Conservation (phyloP, 129 eudicot species). For the Scalesia atractyloides region DNA sequence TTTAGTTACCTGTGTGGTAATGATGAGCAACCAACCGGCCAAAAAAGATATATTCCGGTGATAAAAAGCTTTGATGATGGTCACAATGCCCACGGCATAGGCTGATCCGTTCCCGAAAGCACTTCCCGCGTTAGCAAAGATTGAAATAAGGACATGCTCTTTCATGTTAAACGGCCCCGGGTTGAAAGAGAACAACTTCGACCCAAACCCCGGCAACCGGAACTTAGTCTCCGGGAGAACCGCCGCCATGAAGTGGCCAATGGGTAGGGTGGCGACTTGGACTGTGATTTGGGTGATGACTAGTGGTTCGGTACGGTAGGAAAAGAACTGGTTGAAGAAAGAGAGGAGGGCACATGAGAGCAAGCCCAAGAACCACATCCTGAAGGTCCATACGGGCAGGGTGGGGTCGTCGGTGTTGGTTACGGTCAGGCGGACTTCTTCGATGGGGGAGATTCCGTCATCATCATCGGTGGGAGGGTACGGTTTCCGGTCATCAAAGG, state of each 20-base stretch:
- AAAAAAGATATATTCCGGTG: conserved; percentile 65
- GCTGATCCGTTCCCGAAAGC: conserved; percentile 90
- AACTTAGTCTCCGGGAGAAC: conserved; percentile 63
- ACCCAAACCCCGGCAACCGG: conserved; percentile 59
- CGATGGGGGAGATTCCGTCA: conserved; percentile 73
- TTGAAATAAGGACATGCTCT: conserved; percentile 85
- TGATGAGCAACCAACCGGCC: conserved; percentile 86
- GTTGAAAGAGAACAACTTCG: conserved; percentile 55
- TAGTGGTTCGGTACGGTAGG: conserved; percentile 82
- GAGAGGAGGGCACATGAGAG: conserved; percentile 76
- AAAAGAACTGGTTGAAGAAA: conserved; percentile 86
- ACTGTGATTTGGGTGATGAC: conserved; percentile 78
- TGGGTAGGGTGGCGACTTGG: conserved; percentile 76
- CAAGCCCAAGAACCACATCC: conserved; percentile 90
- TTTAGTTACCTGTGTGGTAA: conserved; percentile 73
- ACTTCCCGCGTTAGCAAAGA: conserved; percentile 94
- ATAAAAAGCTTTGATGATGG: conserved; percentile 83
- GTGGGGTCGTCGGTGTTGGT: conserved; percentile 80
- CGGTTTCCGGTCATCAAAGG: background rate
- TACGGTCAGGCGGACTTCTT: conserved; percentile 84
- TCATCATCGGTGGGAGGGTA: conserved; percentile 34
- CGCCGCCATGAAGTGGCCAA: conserved; percentile 78
- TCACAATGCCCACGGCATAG: conserved; percentile 75
- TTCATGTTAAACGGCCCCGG: conserved; percentile 95
- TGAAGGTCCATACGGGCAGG: conserved; percentile 90